Evolutionary conservation across 345 rosid species (phyloP).

Genomic region (Syzygium aromaticum): DNA sequence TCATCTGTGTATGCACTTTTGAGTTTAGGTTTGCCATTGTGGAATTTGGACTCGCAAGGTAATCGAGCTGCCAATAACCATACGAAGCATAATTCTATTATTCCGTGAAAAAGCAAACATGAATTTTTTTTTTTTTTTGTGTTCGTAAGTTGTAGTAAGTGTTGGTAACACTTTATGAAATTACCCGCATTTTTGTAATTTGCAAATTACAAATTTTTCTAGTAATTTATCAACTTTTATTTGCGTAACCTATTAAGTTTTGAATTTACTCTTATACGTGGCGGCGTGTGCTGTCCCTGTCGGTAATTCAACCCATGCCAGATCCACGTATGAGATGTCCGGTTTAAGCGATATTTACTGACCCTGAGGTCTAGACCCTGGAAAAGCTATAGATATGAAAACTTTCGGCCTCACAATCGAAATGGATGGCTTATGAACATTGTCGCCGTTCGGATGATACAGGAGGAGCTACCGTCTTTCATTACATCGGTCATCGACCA

Average conservation of each 20-base stretch:
- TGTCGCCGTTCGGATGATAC: not conserved
- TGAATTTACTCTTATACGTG: not conserved
- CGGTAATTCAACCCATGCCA: not conserved
- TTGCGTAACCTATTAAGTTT: not conserved
- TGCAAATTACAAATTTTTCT: not conserved
- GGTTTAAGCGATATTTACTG: not conserved
- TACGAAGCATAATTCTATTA: not conserved
- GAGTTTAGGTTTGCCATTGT: not conserved
- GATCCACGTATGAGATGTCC: not conserved
- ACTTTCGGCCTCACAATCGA: not conserved
- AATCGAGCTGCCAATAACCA: not conserved
- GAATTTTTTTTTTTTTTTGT: not conserved
- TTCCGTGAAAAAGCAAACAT: not conserved
- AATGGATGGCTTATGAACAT: not conserved
- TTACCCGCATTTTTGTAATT: not conserved
- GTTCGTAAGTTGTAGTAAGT: not conserved
- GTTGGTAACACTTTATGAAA: not conserved
- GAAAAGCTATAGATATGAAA: not conserved
- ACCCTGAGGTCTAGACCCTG: not conserved
- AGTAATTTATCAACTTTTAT: not conserved
- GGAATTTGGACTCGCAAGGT: not conserved
- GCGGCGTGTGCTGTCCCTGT: not conserved
- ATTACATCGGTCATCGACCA: conserved; percentile 5
- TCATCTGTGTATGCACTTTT: not conserved
- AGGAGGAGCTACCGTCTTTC: conserved; percentile 12